These are phyloP conservation scores for Colletotrichum sp. DNA, from an alignment of 2,329 filamentous ascomycete species.

Conservation along the genomic window DNA sequence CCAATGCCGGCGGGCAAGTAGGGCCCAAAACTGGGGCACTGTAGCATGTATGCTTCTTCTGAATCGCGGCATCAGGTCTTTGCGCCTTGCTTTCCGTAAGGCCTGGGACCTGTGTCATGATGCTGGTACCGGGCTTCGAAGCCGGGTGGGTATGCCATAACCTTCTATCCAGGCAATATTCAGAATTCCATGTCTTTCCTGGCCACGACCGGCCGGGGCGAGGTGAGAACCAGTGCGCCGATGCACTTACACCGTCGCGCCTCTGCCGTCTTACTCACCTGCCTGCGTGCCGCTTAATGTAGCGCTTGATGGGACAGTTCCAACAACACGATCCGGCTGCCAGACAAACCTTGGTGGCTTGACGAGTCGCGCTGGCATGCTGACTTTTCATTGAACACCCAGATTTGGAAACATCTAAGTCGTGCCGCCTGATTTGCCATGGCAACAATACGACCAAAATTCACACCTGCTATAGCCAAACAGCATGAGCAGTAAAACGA, in stretches of 20 bases:
- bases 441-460: not conserved
- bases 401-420: not conserved
- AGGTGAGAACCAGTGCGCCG: not conserved
- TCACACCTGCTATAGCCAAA: not conserved
- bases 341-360: not conserved
- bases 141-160: not conserved
- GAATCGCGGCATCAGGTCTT: not conserved
- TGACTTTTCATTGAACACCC: not conserved
- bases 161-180: not conserved
- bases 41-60: not conserved
- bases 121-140: not conserved
- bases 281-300: not conserved
- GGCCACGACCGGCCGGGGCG: not conserved
- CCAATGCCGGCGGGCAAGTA: not conserved
- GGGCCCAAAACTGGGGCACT: not conserved
- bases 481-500: not conserved
- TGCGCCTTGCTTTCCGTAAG: not conserved
- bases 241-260: not conserved
- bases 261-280: not conserved
- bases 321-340: not conserved
- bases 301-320: not conserved
- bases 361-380: not conserved
- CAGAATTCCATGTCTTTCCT: not conserved
- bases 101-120: not conserved
- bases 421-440: not conserved